Base-by-base conservation (phyloP, 2,329 filamentous ascomycete species). In the Alternaria sp. region DNA sequence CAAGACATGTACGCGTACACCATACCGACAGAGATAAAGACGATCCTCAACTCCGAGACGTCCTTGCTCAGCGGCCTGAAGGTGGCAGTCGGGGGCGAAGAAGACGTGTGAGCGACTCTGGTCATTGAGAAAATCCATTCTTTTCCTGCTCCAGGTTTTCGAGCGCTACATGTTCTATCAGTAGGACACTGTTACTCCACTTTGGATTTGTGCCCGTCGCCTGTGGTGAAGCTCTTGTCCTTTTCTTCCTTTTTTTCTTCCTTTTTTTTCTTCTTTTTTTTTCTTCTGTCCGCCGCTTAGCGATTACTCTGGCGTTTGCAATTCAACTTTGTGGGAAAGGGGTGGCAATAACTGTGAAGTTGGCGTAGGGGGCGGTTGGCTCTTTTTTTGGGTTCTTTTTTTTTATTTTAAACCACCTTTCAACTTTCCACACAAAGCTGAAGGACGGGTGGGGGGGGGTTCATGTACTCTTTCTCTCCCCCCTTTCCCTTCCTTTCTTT, bases 1-100 rank as follows among this genome's bases (percentile, higher is more conserved):
- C 17, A 17, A 96, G 93, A 77, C 95, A 99, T 78, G 95, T 98
- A 33, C 87, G 92, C 54, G 92, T 95, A 40, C 94, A 98, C 75
- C 95, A 98, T 75, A 81, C 88, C 37, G 93, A 98, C 72, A 95
- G 92, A 76, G 88, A 91, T 74, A 94, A 93, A 77, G 93, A 97
- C 67, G 94, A 98, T 71, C 87, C 90, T 0, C 78, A 84, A 54
- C 81, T 99, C 39, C 86, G 93, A 51, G 90, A 94, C 48, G 94
- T 98, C 1, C 86, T 98, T 36, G 85, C 92, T 2, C 93, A 97
- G 74, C 84, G 95, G 51, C 88, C 91, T 3, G 91, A 97, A 77
- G 93, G 93, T 31, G 90, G 90, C 5, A 91, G 86, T 72, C 88
- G 93, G 65, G 92, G 93, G 31, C 85, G 93, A 61, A 84, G 93